Conservation (phyloP, 345 rosid genomes). For the Cardamine resedifolia region DNA sequence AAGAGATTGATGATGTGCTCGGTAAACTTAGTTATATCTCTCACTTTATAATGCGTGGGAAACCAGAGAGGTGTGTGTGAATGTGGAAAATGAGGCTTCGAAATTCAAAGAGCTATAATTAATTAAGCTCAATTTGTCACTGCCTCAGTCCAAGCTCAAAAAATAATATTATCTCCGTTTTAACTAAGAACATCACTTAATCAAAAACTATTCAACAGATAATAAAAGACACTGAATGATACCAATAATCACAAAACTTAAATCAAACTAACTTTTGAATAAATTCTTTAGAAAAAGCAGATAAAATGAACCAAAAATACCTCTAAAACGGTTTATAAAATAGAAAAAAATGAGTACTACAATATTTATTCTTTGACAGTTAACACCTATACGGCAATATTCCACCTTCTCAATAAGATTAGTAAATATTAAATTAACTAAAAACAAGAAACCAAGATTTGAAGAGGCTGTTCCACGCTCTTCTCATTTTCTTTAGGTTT, state of each 20-base stretch:
- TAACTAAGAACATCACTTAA: neutral
- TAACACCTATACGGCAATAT: neutral
- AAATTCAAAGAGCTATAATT: slow-evolving; percentile 25
- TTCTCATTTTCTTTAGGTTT: slow-evolving; percentile 10
- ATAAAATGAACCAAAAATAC: neutral
- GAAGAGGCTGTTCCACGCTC: slow-evolving; percentile 23
- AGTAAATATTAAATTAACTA: neutral
- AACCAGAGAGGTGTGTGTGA: slow-evolving; percentile 35
- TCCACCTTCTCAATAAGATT: neutral
- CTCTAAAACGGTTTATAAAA: neutral
- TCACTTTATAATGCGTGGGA: slow-evolving; percentile 35
- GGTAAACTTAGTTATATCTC: slow-evolving; percentile 21
- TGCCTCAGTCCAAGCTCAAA: neutral
- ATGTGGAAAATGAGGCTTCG: slow-evolving; percentile 22
- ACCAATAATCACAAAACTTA: neutral
- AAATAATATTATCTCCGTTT: neutral
- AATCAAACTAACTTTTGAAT: neutral
- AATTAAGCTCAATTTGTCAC: neutral
- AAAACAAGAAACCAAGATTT: slow-evolving; percentile 16
- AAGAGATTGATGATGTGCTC: neutral
- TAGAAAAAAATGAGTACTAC: neutral
- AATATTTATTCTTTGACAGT: neutral
- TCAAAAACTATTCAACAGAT: neutral
- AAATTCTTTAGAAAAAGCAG: neutral
- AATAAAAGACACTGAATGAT: neutral